Evolutionary conservation across 2,329 filamentous ascomycete species (phyloP), one percentile per base, ranked within the genome.

Genomic region (Epichloe sp.): DNA sequence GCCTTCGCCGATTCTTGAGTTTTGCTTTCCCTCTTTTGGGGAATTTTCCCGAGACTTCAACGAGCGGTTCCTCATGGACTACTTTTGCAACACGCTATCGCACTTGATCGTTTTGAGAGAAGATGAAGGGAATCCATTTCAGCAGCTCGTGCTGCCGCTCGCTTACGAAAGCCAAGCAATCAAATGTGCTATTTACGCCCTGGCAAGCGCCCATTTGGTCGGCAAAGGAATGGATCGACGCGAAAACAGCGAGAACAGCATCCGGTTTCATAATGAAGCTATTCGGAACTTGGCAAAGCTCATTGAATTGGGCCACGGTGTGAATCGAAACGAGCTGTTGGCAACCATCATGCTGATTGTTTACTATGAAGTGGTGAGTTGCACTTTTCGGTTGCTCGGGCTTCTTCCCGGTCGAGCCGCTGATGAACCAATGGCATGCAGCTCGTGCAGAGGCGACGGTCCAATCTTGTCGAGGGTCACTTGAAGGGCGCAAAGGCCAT

Each of bases 181-280:
- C 4, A 85, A 86, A 64, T 88, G 93, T 61, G 88, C 89, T 10
- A 85, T 96, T 53, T 89, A 87, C 53, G 88, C 89, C 0, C 71
- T 96, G 7, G 80, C 88, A 0, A 86, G 85, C 52, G 91, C 89
- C 53, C 93, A 95, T 63, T 71, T 94, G 52, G 85, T 91, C 56
- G 88, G 78, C 47, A 68, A 77, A 26, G 77, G 76, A 2, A 67
- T 78, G 5, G 65, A 73, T 26, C 75, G 73, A 15, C 44, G 47
- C 12, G 50, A 40, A n/a, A 48, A 52, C 21, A 62, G 66, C 19
- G 77, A 82, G 57, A 76, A 74, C 57, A 80, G 78, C 37, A 63
- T 80, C 1, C 73, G 73, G 54, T 82, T 81, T 54, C 79, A 83
- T 55, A 80, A 76, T 53, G 71, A 72, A 59, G 78, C 79, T 11